Evolutionary conservation across 495 filamentous ascomycete species (phyloP).

Genomic region (Xylaria scruposa): DNA sequence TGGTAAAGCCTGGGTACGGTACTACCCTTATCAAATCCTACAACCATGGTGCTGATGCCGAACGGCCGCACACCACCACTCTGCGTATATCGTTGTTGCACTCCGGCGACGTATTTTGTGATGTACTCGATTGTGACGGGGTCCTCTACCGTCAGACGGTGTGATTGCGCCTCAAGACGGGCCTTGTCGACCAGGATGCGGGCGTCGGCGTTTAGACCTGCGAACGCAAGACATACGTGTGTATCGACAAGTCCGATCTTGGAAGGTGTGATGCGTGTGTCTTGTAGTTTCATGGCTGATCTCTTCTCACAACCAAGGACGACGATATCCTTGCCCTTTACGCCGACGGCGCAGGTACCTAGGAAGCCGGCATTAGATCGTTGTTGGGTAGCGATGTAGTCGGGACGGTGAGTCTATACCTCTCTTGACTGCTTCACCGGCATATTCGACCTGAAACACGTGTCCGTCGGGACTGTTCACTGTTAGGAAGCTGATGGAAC

Average conservation of each 20-base stretch:
- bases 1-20: conserved; percentile 88
- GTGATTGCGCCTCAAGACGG: conserved; percentile 93
- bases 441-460: conserved; percentile 99
- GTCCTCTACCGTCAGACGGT: conserved; percentile 97
- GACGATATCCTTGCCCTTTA: conserved; percentile 93
- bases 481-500: conserved; percentile 43
- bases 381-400: neutral
- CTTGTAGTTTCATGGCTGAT: conserved; percentile 98
- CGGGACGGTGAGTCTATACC: conserved; percentile 57
- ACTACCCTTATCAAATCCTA: conserved; percentile 94
- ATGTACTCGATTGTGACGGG: conserved; percentile 98
- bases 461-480: conserved; percentile 89
- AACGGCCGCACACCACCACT: conserved; percentile 97
- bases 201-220: conserved; percentile 95
- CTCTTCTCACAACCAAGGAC: conserved; percentile 98
- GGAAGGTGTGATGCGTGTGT: conserved; percentile 97
- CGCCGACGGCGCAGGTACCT: conserved; percentile 98
- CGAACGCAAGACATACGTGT: conserved; percentile 96
- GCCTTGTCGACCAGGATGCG: conserved; percentile 98
- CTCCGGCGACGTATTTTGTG: conserved; percentile 95
- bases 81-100: conserved; percentile 98
- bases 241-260: conserved; percentile 95
- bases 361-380: conserved; percentile 24
- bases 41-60: conserved; percentile 95
- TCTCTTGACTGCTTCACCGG: conserved; percentile 97